Percentiles rank a stretch among this genome's conserved stretches.
Conservation (phyloP, 495 filamentous ascomycete species). For the Penicillium malachiteum region DNA sequence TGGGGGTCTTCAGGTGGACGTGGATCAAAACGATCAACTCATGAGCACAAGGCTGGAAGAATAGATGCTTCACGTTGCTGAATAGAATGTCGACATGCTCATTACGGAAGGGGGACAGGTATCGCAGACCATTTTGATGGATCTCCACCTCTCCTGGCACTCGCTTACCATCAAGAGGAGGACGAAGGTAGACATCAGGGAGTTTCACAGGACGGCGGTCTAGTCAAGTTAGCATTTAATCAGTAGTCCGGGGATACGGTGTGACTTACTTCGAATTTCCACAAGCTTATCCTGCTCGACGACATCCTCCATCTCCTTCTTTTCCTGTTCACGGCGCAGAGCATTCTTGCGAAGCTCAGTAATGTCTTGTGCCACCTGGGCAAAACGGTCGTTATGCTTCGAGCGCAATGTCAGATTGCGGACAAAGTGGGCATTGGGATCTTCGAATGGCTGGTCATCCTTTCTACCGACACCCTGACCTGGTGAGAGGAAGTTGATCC, state of each 20-base stretch:
- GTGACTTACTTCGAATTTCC: constrained; percentile 75
- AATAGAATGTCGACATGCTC: constrained; percentile 93
- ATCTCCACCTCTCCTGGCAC: constrained; percentile 94
- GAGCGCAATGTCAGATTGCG: constrained; percentile 93
- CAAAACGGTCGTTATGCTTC: constrained; percentile 80
- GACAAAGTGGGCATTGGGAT: constrained; percentile 91
- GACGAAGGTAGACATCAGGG: constrained; percentile 90
- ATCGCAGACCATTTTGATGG: constrained; percentile 97
- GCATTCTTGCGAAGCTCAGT: constrained; percentile 90
- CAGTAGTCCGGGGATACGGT: too few relatives aligned
- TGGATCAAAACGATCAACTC: constrained; percentile 98
- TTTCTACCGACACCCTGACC: constrained; percentile 97
- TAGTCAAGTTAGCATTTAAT: constrained; percentile 24
- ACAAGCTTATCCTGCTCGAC: constrained; percentile 97
- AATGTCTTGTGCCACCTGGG: constrained; percentile 85
- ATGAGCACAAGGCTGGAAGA: constrained; percentile 95
- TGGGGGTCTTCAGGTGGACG: constrained; percentile 94
- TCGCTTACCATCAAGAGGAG: constrained; percentile 92
- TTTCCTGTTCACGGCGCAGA: constrained; percentile 89
- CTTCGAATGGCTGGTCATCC: constrained; percentile 98
- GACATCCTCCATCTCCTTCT: constrained; percentile 99
- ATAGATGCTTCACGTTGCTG: constrained; percentile 97
- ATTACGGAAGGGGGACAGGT: constrained; percentile 80
- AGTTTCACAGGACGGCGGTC: constrained; percentile 84
- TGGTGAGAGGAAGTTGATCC: constrained; percentile 96